Evolutionary conservation across 495 filamentous ascomycete species (phyloP), one percentile per base, ranked within the genome.

Genomic region (Astrocystis sublimbata): DNA sequence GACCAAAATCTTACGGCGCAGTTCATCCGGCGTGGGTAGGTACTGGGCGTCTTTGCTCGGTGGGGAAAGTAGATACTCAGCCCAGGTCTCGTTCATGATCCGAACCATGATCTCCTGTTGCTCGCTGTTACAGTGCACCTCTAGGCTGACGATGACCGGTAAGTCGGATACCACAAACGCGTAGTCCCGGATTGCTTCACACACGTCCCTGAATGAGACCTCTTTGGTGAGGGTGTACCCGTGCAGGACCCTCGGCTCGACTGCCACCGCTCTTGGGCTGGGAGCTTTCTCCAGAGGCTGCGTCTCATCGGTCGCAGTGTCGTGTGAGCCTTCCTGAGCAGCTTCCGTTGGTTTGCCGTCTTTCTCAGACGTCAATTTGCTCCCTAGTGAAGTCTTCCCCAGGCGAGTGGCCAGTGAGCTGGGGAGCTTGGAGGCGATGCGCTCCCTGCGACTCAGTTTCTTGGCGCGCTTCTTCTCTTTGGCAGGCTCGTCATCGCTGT

Each of bases 171-270:
- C 81, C 6, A 86, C 77, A 68, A 98, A 97, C 0, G 89, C 91
- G 66, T 87, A 83, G 46, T 96, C 86, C 19, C 86, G 79, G 50
- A 97, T 92, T 0, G 90, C 86, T 55, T 81, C 78, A 73, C 92
- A 96, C 1, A 97, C 92, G 15, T 89, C 84, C 33, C 91, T 86
- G 74, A 97, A 97, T 0, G 88, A 81, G 10, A 96, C 84, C 47
- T 91, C 91, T 63, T 90, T 93, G 7, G 93, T 98, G 7, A 96
- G 79, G 0, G 93, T 98, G 70, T 93, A 89, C 0, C 93, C 93
- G 76, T 97, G 92, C 13, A 96, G 77, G 2, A 97, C 92, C 40
- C 85, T 75, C 0, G 92, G 92, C 69, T 97, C 92, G 8, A 72
- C 53, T n/a, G 68, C 52, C 45, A 57, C 61, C 24, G 75, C 77